Evolutionary conservation across 2,329 filamentous ascomycete species (phyloP).

Genomic region (Scytalidium lignicola): DNA sequence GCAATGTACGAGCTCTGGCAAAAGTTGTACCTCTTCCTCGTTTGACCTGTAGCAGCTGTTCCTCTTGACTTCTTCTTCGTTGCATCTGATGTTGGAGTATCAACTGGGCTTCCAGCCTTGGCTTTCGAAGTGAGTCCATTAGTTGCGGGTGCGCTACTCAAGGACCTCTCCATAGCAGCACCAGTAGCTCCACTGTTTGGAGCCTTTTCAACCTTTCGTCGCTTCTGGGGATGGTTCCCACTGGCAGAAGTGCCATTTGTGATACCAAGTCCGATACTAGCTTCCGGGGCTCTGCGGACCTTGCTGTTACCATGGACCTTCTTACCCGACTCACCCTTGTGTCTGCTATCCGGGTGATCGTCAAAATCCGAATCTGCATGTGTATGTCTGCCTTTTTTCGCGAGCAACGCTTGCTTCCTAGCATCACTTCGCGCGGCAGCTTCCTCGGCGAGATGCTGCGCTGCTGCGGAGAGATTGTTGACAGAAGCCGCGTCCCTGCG

Average conservation of each 20-base stretch:
- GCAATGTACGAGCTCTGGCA: background rate
- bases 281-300: constrained; percentile 56
- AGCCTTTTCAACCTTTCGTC: constrained; percentile 74
- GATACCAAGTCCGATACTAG: constrained; percentile 60
- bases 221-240: constrained; percentile 57
- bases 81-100: constrained; percentile 60
- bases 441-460: constrained; percentile 75
- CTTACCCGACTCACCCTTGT: constrained; percentile 49
- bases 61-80: constrained; percentile 69
- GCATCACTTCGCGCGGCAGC: constrained; percentile 79
- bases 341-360: constrained; percentile 47
- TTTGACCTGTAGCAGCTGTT: constrained; percentile 58
- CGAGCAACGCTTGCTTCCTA: constrained; percentile 74
- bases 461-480: constrained; percentile 63
- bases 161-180: constrained; percentile 60
- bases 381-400: constrained; percentile 56
- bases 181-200: constrained; percentile 42
- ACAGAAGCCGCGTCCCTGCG: constrained; percentile 73
- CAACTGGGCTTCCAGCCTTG: constrained; percentile 60
- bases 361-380: constrained; percentile 77
- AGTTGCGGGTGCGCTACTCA: constrained; percentile 51
- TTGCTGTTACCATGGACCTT: constrained; percentile 57
- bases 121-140: constrained; percentile 46
- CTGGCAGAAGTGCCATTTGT: constrained; percentile 48
- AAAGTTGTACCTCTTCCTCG: constrained; percentile 69